phyloP scores from a whole-genome alignment of 2,329 filamentous ascomycete genomes.

The Fonsecaea monophora region DNA sequence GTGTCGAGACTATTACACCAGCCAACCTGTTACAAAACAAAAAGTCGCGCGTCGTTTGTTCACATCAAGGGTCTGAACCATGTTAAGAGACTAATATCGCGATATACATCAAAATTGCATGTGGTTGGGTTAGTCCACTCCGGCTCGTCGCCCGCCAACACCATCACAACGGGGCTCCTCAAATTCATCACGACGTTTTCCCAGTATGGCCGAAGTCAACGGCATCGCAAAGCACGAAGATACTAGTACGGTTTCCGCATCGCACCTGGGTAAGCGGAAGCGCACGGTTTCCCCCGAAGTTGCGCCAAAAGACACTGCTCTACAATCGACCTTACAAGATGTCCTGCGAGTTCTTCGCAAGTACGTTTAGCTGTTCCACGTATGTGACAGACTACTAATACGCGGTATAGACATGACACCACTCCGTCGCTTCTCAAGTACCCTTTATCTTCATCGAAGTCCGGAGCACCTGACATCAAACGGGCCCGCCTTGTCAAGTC shows the following conservation, averaged over 20 bases:
- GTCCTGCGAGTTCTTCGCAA: slow-evolving; percentile 29
- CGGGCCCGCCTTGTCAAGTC: slow-evolving; percentile 51
- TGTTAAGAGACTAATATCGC: slow-evolving; percentile 4
- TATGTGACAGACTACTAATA: slow-evolving; percentile 33
- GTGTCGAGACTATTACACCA: neutral
- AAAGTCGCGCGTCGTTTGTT: neutral
- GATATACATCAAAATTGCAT: slow-evolving; percentile 7
- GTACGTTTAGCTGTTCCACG: slow-evolving; percentile 16
- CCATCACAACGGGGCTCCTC: neutral
- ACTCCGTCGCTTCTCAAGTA: slow-evolving; percentile 52
- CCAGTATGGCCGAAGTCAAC: slow-evolving; percentile 33
- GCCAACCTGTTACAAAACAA: neutral
- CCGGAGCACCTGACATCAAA: slow-evolving; percentile 51
- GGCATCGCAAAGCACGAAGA: slow-evolving; percentile 28
- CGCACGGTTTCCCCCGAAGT: slow-evolving; percentile 37
- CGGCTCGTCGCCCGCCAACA: neutral
- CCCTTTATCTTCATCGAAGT: slow-evolving; percentile 46
- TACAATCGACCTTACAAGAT: slow-evolving; percentile 29
- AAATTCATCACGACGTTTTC: slow-evolving; percentile 10
- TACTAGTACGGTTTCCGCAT: slow-evolving; percentile 19
- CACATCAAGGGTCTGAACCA: slow-evolving; percentile 3
- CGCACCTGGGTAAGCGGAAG: slow-evolving; percentile 39
- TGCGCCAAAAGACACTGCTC: slow-evolving; percentile 19
- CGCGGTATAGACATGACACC: slow-evolving; percentile 49
- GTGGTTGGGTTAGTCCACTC: slow-evolving; percentile 6